phyloP scores from a whole-genome alignment of 805 yeast genomes.

The Tetrapisispora taiwanensis region DNA sequence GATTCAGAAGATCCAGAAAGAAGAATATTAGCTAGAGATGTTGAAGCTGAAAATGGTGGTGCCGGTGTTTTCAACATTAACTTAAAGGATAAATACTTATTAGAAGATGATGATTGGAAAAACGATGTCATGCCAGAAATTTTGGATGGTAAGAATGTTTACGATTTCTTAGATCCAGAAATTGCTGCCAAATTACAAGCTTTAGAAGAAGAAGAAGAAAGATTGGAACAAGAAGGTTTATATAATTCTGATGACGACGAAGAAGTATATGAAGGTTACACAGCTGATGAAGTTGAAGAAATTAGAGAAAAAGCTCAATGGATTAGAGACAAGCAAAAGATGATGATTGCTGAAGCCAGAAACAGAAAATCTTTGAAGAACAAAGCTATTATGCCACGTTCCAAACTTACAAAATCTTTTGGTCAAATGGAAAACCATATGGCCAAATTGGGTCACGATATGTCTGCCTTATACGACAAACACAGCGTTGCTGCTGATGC shows the following conservation, averaged over 20 bases:
- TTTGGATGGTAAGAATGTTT: conserved; percentile 90
- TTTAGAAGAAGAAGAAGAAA: conserved; percentile 93
- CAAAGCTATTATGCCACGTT: conserved; percentile 82
- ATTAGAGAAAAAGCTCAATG: conserved; percentile 81
- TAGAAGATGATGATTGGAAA: conserved; percentile 97
- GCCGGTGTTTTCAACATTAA: conserved; percentile 96
- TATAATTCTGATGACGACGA: conserved; percentile 78
- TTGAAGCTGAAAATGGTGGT: conserved; percentile 94
- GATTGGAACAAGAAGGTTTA: conserved; percentile 87
- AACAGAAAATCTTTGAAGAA: conserved; percentile 79
- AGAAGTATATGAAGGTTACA: conserved; percentile 59
- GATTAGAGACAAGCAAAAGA: conserved; percentile 93
- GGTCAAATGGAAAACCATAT: conserved; percentile 80
- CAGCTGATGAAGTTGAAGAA: conserved; percentile 55
- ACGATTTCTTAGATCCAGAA: conserved; percentile 94
- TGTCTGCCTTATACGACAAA: conserved; percentile 50
- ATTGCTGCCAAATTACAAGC: conserved; percentile 89
- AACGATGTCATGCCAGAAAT: conserved; percentile 95
- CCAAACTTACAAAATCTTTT: conserved; percentile 66
- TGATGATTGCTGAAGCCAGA: conserved; percentile 82
- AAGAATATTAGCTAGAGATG: conserved; percentile 71
- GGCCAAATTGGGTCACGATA: conserved; percentile 84
- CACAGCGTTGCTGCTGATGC: conserved; percentile 32
- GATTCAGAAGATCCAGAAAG: conserved; percentile 76
- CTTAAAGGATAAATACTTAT: conserved; percentile 79